These are phyloP conservation scores for Marasmius sp. DNA, from an alignment of 1,284 basidiomycete species.

Conservation along the genomic window DNA sequence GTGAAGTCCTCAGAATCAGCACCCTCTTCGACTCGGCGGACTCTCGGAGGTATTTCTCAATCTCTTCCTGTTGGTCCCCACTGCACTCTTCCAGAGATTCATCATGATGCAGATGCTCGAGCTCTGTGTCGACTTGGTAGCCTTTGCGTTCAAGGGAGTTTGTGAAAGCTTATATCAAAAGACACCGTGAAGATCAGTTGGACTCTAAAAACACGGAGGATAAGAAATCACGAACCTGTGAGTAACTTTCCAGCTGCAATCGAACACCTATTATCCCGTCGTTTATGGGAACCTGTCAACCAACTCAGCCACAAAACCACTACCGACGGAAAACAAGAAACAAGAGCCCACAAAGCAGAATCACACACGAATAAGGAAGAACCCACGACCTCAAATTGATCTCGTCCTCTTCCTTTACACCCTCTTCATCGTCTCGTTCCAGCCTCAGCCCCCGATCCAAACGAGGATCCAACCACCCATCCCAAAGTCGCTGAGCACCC, in stretches of 20 bases:
- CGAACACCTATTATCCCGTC: conserved; percentile 85
- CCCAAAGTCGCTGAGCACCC: conserved; percentile 73
- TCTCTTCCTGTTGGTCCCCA: conserved; percentile 36
- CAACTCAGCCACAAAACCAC: too few species aligned
- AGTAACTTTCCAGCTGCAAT: conserved; percentile 86
- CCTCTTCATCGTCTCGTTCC: too few species aligned
- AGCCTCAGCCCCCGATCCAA: conserved; percentile 41
- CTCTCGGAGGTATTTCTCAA: conserved; percentile 18
- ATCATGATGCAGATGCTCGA: conserved; percentile 73
- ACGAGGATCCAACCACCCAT: conserved; percentile 57
- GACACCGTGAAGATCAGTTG: conserved; percentile 6
- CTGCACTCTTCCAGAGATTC: conserved; percentile 42
- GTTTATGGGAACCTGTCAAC: conserved; percentile 82
- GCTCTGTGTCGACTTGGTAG: conserved; percentile 75
- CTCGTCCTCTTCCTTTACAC: conserved; percentile 30
- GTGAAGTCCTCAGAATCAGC: conserved; percentile 82
- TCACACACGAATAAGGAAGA: conserved; percentile 72
- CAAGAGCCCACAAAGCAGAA: conserved; percentile 74
- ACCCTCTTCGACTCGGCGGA: conserved; percentile 37
- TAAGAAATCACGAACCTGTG: conserved; percentile 46
- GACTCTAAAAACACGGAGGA: background rate
- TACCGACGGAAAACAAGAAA: background rate
- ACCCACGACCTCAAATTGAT: conserved; percentile 66
- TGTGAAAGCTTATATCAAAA: conserved; percentile 50
- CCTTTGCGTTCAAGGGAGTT: conserved; percentile 60